phyloP scores from a whole-genome alignment of 768 basidiomycete species.

The Roridomyces roridus region DNA sequence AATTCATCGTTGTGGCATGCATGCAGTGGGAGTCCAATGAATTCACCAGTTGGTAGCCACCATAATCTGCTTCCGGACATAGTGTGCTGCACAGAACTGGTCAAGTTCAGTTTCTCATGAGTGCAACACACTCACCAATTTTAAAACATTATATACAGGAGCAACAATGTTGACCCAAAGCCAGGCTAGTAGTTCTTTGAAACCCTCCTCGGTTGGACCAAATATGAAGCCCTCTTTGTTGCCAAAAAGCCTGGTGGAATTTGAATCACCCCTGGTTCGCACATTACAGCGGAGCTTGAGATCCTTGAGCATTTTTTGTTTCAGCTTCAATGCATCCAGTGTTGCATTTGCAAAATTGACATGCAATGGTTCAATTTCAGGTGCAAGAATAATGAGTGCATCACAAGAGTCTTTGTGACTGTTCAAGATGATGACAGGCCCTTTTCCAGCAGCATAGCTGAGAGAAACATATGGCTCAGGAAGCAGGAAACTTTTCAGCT shows the following conservation, averaged over 20 bases:
- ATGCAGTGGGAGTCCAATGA: constrained; percentile 4
- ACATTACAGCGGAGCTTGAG: background rate
- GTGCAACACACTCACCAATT: background rate
- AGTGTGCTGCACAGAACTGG: background rate
- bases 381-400: constrained; percentile 23
- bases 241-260: background rate
- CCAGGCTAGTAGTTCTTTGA: background rate
- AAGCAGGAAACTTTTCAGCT: constrained; percentile 17
- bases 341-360: background rate
- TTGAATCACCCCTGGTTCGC: no score
- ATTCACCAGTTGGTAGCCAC: background rate
- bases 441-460: constrained; percentile 14
- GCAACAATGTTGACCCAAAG: background rate
- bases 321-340: background rate
- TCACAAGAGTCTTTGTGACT: constrained; percentile 19
- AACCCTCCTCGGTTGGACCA: background rate
- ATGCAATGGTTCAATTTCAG: background rate
- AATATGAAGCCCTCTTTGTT: background rate
- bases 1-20: background rate
- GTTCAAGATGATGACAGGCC: constrained; percentile 24
- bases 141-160: background rate
- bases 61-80: background rate
- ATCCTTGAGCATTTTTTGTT: background rate
- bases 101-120: no score
- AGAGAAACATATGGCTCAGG: constrained; percentile 8